Base-by-base conservation (phyloP, 345 rosid genomes). In the Theobroma cacao region DNA sequence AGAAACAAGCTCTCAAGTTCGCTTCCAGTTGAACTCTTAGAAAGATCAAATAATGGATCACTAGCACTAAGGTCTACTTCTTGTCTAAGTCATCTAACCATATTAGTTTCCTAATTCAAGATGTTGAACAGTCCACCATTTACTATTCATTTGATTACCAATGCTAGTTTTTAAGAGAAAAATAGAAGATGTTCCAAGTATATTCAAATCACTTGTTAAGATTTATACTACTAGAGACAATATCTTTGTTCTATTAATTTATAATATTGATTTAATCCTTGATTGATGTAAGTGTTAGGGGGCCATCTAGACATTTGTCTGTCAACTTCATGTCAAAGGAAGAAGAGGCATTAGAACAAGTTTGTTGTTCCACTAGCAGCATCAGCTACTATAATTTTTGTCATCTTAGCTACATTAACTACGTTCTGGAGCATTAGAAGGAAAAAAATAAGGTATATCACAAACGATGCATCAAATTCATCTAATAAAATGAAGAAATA, bases 1-100 rank as follows among this genome's bases (percentile, higher is more conserved):
- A 36, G 33, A 38, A 91, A 91, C 79, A 66, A 79, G 47, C 86
- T 86, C 41, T 72, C 82, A 3, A 91, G 92, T 38, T 65, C 88
- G 13, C 40, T 91, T 72, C 92, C 94, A 10, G 34, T 40, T 36
- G 78, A 58, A 26, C 89, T 91, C 52, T 70, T 82, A 22, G 85
- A 85, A 26, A 89, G 75, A 80, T 61, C 73, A 62, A 73, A 80
- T n/a, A 80, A 80, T 36, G 80, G 82, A 5, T 75, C 81, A 0
- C 72, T 88, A 13, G 20, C 55, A 15, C 64, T 89, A 77, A 84
- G 87, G 94, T 89, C 36, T 2, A 33, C 14, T 60, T 20, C 0
- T 9, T 33, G 22, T 11, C 45, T n/a, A 53, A 53, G 11, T 53
- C 59, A 53, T 12, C 22, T 53, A n/a, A n/a, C 2, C 26, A 53